Evolutionary conservation across 257 asterid genomes (phyloP).

Genomic region (Echites panduratus): DNA sequence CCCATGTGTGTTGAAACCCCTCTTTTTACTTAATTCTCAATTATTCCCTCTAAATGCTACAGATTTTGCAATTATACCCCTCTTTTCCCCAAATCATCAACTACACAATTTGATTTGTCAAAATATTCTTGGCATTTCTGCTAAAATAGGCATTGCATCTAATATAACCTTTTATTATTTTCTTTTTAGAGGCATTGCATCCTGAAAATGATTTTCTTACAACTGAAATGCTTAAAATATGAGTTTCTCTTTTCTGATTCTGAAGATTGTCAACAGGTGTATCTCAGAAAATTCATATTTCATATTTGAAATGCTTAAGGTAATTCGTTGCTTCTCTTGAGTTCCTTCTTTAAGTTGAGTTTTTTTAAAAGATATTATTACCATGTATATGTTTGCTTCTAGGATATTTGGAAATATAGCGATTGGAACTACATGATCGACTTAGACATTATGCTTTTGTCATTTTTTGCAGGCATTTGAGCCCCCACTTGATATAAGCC

Average conservation of each 20-base stretch:
- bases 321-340: slow-evolving; percentile 25
- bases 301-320: slow-evolving; percentile 98
- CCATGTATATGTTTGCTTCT: not conserved
- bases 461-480: slow-evolving; percentile 77
- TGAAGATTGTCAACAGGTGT: slow-evolving; percentile 58
- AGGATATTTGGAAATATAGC: not conserved
- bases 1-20: not conserved
- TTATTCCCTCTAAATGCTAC: not conserved
- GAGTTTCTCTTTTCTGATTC: slow-evolving; percentile 16
- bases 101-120: not conserved
- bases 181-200: not conserved
- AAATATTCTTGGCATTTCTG: not conserved
- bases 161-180: slow-evolving; percentile 6
- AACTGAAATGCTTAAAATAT: slow-evolving; percentile 1
- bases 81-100: not conserved
- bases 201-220: not conserved
- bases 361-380: not conserved
- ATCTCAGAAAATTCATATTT: slow-evolving; percentile 76
- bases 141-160: not conserved
- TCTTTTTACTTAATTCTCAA: not conserved
- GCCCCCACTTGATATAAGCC: slow-evolving; percentile 87
- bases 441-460: slow-evolving; percentile 6
- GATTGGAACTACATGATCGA: not conserved
- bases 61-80: not conserved
- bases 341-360: slow-evolving; percentile 3